Evolutionary conservation across 169 alveolate genomes (phyloP).

Genomic region (Eimeria sp.): DNA sequence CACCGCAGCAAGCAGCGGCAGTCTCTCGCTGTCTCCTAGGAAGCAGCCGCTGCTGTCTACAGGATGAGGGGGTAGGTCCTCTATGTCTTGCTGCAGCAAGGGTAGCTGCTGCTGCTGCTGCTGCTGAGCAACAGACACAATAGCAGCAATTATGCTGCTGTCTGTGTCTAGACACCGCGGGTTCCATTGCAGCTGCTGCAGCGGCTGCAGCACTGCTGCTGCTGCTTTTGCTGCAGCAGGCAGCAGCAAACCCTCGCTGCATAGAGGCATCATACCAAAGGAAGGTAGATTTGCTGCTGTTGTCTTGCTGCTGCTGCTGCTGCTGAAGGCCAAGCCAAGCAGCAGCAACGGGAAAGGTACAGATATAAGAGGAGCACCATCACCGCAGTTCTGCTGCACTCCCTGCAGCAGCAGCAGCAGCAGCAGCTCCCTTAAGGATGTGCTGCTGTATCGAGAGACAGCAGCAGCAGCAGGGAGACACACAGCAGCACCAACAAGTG

Average conservation of each 20-base stretch:
- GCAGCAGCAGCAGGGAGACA: constrained; percentile 62
- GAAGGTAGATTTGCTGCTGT: neutral
- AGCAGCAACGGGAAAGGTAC: constrained; percentile 57
- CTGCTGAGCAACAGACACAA: constrained; percentile 17
- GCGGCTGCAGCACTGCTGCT: constrained; percentile 62
- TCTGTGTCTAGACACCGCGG: neutral
- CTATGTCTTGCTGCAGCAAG: constrained; percentile 60
- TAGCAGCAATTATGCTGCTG: constrained; percentile 44
- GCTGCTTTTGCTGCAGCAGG: constrained; percentile 43
- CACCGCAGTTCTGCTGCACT: constrained; percentile 60
- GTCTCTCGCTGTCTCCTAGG: constrained; percentile 42
- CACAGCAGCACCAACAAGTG: neutral
- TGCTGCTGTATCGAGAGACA: constrained; percentile 44
- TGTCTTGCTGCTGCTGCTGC: constrained; percentile 56
- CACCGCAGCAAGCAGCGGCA: constrained; percentile 14
- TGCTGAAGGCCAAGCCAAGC: constrained; percentile 48
- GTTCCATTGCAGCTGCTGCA: constrained; percentile 60
- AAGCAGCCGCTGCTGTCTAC: constrained; percentile 37
- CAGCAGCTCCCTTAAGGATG: constrained; percentile 54
- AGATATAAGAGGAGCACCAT: neutral
- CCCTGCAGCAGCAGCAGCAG: constrained; percentile 79
- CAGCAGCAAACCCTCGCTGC: constrained; percentile 68
- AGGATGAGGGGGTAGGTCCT: constrained; percentile 58
- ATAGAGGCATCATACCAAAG: constrained; percentile 16
- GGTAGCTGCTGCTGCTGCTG: constrained; percentile 55